Conservation (phyloP, 208 protist species). For the Paratrypanosoma confusum region DNA sequence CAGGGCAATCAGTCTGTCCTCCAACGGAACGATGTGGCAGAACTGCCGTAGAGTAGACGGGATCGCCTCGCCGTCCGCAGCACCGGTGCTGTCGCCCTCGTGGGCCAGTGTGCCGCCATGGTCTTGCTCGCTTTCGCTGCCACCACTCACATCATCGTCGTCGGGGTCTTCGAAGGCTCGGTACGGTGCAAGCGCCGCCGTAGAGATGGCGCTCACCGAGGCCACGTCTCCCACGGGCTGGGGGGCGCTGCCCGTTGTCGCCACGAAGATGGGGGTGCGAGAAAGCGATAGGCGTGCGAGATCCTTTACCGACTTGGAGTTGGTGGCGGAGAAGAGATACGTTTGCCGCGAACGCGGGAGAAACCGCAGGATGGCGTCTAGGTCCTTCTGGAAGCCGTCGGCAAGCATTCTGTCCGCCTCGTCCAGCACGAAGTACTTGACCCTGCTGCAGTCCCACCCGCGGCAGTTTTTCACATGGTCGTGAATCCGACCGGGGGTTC, state of each 20-base stretch:
- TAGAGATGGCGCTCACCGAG: not conserved
- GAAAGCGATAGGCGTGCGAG: conserved; percentile 86
- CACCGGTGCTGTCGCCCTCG: not conserved
- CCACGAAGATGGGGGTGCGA: conserved; percentile 90
- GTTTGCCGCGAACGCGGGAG: conserved; percentile 92
- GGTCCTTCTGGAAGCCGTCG: conserved; percentile 98
- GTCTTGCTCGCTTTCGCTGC: conserved; percentile 12
- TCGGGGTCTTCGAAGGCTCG: conserved; percentile 18
- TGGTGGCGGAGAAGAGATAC: conserved; percentile 96
- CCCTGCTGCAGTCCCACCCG: conserved; percentile 78
- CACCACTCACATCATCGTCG: not conserved
- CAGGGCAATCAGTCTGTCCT: conserved; percentile 67
- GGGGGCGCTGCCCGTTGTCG: conserved; percentile 44
- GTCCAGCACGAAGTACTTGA: conserved; percentile 96
- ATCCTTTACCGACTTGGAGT: conserved; percentile 81
- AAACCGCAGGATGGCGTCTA: conserved; percentile 86
- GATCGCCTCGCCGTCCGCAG: conserved; percentile 40
- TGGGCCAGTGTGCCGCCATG: not conserved
- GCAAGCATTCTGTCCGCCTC: conserved; percentile 99
- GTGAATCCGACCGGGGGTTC: conserved; percentile 79
- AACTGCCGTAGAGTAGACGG: conserved; percentile 75
- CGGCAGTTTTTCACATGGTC: conserved; percentile 78
- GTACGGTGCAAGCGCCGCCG: conserved; percentile 34
- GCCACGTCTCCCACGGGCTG: conserved; percentile 2
- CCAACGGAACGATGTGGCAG: conserved; percentile 55